Conservation (phyloP, 306 rosid species). For the Cucumis cinereus region DNA sequence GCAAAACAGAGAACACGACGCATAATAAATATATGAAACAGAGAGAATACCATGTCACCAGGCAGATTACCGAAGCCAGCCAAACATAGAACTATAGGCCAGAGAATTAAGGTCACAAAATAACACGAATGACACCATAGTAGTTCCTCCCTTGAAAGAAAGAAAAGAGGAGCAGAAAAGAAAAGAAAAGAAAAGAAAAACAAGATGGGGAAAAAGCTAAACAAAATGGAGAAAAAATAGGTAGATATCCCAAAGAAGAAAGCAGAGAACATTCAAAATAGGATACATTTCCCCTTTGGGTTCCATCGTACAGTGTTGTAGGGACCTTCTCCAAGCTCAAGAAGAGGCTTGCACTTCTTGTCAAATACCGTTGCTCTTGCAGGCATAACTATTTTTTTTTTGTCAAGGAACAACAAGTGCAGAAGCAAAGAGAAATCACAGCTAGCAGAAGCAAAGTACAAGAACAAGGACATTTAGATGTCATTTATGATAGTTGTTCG, state of each 20-base stretch:
- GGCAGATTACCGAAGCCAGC: conserved; percentile 97
- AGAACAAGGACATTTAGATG: background rate
- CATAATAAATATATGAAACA: background rate
- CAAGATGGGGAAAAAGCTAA: background rate
- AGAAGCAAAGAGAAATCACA: background rate
- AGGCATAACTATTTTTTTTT: conserved; percentile 59
- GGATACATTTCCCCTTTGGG: conserved; percentile 91
- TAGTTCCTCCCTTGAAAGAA: background rate
- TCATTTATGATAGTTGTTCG: background rate
- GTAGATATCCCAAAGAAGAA: background rate
- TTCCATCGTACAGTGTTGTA: conserved; percentile 89
- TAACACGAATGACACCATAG: background rate
- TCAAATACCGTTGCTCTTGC: conserved; percentile 82
- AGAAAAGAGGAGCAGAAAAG: background rate
- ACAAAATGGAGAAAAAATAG: background rate
- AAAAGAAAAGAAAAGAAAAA: background rate
- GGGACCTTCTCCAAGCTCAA: conserved; percentile 93
- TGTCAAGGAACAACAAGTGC: conserved; percentile 39
- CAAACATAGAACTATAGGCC: conserved; percentile 59
- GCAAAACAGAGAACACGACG: background rate
- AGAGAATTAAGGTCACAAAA: conserved; percentile 42
- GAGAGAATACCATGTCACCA: conserved; percentile 70
- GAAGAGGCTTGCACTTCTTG: conserved; percentile 91
- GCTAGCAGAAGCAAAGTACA: conserved; percentile 1
- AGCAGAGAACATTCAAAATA: background rate